These are phyloP conservation scores for Globisporangium mamillatum DNA, from an alignment of 352 stramenopile genomes.

Conservation along the genomic window DNA sequence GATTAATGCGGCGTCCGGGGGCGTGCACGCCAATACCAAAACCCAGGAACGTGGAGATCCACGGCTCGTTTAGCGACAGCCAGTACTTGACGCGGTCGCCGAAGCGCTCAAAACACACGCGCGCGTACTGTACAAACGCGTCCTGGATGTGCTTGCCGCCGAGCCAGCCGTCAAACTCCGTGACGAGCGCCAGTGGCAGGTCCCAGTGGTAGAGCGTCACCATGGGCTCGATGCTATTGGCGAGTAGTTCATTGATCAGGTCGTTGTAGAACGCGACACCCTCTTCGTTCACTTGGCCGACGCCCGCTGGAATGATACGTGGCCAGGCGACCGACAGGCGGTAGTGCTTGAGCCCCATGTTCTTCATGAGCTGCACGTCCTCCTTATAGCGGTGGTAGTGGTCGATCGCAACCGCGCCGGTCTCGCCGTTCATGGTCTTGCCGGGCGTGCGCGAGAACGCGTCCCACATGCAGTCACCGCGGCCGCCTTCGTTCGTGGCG, in stretches of 20 bases:
- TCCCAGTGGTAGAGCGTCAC: slow-evolving; percentile 95
- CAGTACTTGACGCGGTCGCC: slow-evolving; percentile 91
- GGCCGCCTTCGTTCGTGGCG: slow-evolving; percentile 71
- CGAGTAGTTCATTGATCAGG: slow-evolving; percentile 75
- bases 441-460: slow-evolving; percentile 65
- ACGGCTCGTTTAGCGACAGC: slow-evolving; percentile 93
- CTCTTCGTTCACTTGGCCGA: slow-evolving; percentile 66
- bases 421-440: slow-evolving; percentile 72
- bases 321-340: slow-evolving; percentile 92
- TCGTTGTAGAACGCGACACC: slow-evolving; percentile 84
- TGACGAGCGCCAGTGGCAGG: slow-evolving; percentile 82
- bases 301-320: slow-evolving; percentile 87
- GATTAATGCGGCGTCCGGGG: slow-evolving; percentile 48
- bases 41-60: slow-evolving; percentile 80
- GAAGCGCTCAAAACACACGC: slow-evolving; percentile 86
- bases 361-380: slow-evolving; percentile 90
- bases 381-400: slow-evolving; percentile 89
- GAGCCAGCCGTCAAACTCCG: slow-evolving; percentile 76
- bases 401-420: slow-evolving; percentile 86
- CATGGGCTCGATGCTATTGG: slow-evolving; percentile 66
- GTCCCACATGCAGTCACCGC: slow-evolving; percentile 89
- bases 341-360: slow-evolving; percentile 88
- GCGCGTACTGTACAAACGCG: slow-evolving; percentile 81
- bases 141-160: slow-evolving; percentile 35
- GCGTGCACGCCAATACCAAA: slow-evolving; percentile 87